Evolutionary conservation across 495 filamentous ascomycete species (phyloP).

Genomic region (Aspergillus hancockii): DNA sequence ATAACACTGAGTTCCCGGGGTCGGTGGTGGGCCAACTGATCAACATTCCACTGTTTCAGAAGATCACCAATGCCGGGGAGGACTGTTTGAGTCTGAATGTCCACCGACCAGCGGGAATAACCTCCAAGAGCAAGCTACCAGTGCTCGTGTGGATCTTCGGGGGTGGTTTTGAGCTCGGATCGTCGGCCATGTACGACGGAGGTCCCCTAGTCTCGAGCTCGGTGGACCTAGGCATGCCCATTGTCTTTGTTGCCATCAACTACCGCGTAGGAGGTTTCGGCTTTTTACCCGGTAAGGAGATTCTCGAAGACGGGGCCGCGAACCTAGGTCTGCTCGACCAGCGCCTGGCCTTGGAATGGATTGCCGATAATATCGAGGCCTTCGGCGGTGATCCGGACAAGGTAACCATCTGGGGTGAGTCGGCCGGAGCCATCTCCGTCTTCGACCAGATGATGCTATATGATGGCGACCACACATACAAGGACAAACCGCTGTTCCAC

Average conservation of each 20-base stretch:
- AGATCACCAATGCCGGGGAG: slow-evolving; percentile 48
- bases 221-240: slow-evolving; percentile 56
- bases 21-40: slow-evolving; percentile 54
- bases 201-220: slow-evolving; percentile 52
- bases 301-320: slow-evolving; percentile 63
- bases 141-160: slow-evolving; percentile 71
- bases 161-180: slow-evolving; percentile 64
- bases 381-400: slow-evolving; percentile 61
- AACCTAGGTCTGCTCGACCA: slow-evolving; percentile 57
- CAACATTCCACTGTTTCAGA: slow-evolving; percentile 60
- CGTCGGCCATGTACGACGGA: slow-evolving; percentile 61
- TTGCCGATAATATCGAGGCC: slow-evolving; percentile 53
- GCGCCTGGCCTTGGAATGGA: slow-evolving; percentile 52
- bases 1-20: slow-evolving; percentile 30
- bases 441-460: slow-evolving; percentile 70
- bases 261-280: slow-evolving; percentile 76
- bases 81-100: slow-evolving; percentile 69
- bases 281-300: slow-evolving; percentile 69
- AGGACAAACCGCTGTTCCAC: slow-evolving; percentile 68
- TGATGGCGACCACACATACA: slow-evolving; percentile 68
- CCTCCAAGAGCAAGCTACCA: slow-evolving; percentile 55
- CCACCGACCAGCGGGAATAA: slow-evolving; percentile 59
- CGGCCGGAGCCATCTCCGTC: slow-evolving; percentile 71
- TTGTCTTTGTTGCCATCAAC: slow-evolving; percentile 74
- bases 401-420: slow-evolving; percentile 75